Conservation (phyloP, 805 yeast genomes). For the Isabelozyma pseudorhagii region DNA sequence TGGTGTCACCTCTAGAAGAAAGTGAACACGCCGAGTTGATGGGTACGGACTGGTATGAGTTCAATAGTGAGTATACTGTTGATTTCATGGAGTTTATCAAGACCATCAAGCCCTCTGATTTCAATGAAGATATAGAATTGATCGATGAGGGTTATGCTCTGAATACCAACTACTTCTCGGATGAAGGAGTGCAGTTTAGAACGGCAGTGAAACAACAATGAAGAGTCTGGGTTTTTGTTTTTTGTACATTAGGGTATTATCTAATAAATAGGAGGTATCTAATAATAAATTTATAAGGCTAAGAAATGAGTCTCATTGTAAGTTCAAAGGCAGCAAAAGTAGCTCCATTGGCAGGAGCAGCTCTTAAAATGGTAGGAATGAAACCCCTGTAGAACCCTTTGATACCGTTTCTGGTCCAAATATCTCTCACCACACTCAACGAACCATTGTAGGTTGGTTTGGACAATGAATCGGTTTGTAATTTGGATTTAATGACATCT, state of each 20-base stretch:
- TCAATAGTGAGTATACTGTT: conserved; percentile 37
- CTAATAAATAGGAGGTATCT: neutral
- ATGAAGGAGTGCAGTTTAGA: neutral
- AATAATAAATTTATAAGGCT: neutral
- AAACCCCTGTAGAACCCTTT: conserved; percentile 89
- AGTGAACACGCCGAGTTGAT: conserved; percentile 29
- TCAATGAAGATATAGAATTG: conserved; percentile 12
- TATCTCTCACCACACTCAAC: conserved; percentile 53
- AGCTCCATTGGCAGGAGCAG: conserved; percentile 98
- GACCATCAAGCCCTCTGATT: conserved; percentile 34
- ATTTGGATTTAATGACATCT: conserved; percentile 85
- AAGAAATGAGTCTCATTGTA: conserved; percentile 66
- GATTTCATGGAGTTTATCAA: conserved; percentile 41
- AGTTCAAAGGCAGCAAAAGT: conserved; percentile 92
- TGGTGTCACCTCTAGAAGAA: conserved; percentile 3
- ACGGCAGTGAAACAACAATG: neutral
- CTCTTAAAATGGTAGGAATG: conserved; percentile 87
- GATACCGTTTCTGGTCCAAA: conserved; percentile 58
- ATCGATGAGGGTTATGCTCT: neutral
- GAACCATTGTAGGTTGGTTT: conserved; percentile 60
- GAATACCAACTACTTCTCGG: neutral
- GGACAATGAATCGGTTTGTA: conserved; percentile 64
- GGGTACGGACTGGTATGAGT: conserved; percentile 39
- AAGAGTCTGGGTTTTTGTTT: neutral
- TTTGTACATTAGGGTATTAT: neutral